Conservation (phyloP, 345 rosid species). For the Eucalyptus curtisii region DNA sequence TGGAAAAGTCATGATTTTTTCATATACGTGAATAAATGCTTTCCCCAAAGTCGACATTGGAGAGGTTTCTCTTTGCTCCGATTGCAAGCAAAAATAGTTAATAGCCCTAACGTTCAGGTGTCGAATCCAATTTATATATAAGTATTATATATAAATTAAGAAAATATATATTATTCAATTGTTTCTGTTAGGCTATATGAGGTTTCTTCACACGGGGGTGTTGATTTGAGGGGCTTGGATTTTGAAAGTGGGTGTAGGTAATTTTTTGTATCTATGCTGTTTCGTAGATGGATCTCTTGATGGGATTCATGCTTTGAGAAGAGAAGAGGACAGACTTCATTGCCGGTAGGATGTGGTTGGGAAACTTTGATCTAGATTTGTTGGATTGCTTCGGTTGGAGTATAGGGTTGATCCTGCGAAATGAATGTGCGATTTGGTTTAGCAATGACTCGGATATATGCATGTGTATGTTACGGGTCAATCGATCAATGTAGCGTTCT, state of each 20-base stretch:
- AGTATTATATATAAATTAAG: too few relatives aligned
- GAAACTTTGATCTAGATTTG: neutral
- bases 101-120: neutral
- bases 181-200: neutral
- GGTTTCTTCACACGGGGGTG: neutral
- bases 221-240: neutral
- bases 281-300: neutral
- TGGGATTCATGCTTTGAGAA: neutral
- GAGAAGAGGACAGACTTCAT: neutral
- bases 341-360: neutral
- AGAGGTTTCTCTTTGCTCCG: neutral
- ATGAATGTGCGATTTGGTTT: neutral
- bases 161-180: too few relatives aligned
- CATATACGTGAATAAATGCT: neutral
- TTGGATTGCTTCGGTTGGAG: neutral
- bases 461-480: too few relatives aligned
- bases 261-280: neutral
- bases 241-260: neutral
- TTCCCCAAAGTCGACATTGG: neutral
- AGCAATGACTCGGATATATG: neutral
- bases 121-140: neutral
- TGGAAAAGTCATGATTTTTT: neutral
- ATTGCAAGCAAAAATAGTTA: neutral
- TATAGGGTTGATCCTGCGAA: neutral
- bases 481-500: rapidly evolving